Percentiles rank a stretch among this genome's conserved stretches.
These are phyloP conservation scores for Fusarium abutilonis DNA, from an alignment of 2,329 filamentous ascomycete species.

Conservation along the genomic window DNA sequence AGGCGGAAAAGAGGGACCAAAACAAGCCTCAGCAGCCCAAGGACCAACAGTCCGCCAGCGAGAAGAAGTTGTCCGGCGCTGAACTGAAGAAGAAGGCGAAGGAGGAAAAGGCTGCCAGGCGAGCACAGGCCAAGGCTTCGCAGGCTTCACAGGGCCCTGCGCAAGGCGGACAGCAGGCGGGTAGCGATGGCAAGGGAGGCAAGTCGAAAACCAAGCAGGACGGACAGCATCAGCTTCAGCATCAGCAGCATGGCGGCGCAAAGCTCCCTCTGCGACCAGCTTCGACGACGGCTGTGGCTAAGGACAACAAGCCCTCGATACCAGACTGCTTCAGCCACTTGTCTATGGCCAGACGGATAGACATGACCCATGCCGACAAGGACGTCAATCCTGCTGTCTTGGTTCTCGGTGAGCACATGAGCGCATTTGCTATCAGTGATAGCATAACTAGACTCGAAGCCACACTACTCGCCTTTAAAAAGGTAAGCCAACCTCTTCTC, in stretches of 20 bases:
- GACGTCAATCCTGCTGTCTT: conserved; percentile 88
- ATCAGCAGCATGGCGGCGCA: conserved; percentile 44
- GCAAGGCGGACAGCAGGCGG: conserved; percentile 49
- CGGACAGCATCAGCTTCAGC: conserved; percentile 44
- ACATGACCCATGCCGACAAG: conserved; percentile 70
- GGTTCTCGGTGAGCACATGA: conserved; percentile 88
- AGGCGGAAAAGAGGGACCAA: conserved; percentile 42
- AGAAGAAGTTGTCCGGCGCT: conserved; percentile 73
- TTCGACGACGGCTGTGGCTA: conserved; percentile 52
- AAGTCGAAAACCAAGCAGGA: conserved; percentile 61
- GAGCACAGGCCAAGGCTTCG: conserved; percentile 74
- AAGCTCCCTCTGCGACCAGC: conserved; percentile 49
- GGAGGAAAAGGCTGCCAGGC: conserved; percentile 87
- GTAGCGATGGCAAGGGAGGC: conserved; percentile 56
- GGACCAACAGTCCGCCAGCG: conserved; percentile 44
- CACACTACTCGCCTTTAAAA: conserved; percentile 88
- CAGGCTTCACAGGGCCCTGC: conserved; percentile 57
- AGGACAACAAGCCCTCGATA: conserved; percentile 68
- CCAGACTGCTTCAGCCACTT: conserved; percentile 84
- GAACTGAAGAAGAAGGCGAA: conserved; percentile 90
- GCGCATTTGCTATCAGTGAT: conserved; percentile 86
- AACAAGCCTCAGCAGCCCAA: conserved; percentile 42
- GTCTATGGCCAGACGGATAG: conserved; percentile 70
- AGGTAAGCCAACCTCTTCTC: conserved; percentile 59
- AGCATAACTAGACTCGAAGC: conserved; percentile 88